Base-by-base conservation (phyloP, 148 eudicot genomes). In the Rhododendron griersonianum region DNA sequence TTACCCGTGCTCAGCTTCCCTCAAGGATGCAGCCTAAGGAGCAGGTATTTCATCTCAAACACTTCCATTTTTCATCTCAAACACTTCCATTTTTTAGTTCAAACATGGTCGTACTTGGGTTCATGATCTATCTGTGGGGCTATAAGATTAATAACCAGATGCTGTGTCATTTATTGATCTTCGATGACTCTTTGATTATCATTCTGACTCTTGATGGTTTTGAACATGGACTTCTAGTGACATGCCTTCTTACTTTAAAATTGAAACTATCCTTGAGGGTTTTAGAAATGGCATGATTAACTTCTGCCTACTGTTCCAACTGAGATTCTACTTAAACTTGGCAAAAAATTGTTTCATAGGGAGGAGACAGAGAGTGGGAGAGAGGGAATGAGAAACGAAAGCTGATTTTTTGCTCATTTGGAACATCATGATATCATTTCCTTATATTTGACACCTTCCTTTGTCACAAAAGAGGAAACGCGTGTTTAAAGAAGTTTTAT, bases 1-100 rank as follows among this genome's bases (percentile, higher is more conserved):
- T 35, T 35, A 1, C 35, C 35, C 30, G 82, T 83, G 75, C 59
- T 75, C 85, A 83, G 85, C 77, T 76, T 59, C 63, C 84, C 69
- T 84, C 71, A 11, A 84, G 13, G 21, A 84, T 63, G n/a, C 87
- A 74, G 35, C 35, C 85, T 19, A 67, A 84, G 84, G 82, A 84
- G 89, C 83, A 11, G 92, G 91, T 90, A 79, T 84, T 53, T 69
- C 82, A 3, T 25, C 50, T 77, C 14, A 59, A 41, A 39, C 11
- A 61, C 14, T 45, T 84, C 2, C 35, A 0, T n/a, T 18, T 44
- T n/a, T n/a, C n/a, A n/a, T n/a, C n/a, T n/a, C n/a, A n/a, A n/a
- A n/a, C n/a, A n/a, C n/a, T n/a, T n/a, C n/a, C n/a, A n/a, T n/a
- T n/a, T n/a, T 44, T 75, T 73, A 15, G 67, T 47, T 75, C 23